Conservation (phyloP, 345 rosid species). For the Melaleuca alternifolia region DNA sequence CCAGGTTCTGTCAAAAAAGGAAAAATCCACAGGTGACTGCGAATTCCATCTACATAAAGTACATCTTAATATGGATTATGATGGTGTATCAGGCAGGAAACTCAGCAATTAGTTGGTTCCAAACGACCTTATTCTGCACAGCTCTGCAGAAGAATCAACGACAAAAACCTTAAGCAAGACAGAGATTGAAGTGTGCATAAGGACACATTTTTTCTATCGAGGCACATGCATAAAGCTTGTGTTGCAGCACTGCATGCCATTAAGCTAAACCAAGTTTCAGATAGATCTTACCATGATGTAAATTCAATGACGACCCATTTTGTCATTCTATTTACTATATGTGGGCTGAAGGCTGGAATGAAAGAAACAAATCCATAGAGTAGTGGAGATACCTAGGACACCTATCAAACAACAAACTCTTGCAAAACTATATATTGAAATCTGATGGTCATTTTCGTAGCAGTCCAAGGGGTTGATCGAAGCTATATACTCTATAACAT, state of each 20-base stretch:
- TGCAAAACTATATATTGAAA: not conserved
- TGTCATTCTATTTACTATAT: not conserved
- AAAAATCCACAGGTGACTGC: not conserved
- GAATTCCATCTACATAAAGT: not conserved
- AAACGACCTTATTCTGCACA: not conserved
- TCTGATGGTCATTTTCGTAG: too few relatives aligned
- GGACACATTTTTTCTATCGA: not conserved
- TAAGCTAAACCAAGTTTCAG: not conserved
- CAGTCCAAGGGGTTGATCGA: too few relatives aligned
- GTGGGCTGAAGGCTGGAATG: not conserved
- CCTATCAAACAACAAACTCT: not conserved
- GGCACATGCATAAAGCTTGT: not conserved
- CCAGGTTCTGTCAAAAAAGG: slow-evolving; percentile 42
- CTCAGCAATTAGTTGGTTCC: not conserved
- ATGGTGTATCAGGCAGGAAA: not conserved
- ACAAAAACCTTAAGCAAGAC: not conserved
- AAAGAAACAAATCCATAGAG: not conserved
- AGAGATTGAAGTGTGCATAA: not conserved
- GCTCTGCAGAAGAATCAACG: not conserved
- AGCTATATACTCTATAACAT: too few relatives aligned
- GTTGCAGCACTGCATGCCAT: not conserved
- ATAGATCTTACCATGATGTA: not conserved
- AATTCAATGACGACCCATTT: not conserved
- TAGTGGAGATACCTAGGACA: not conserved
- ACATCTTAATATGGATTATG: not conserved